These are phyloP conservation scores for Tephrocybe sp. DNA, from an alignment of 768 basidiomycete species.

Conservation along the genomic window DNA sequence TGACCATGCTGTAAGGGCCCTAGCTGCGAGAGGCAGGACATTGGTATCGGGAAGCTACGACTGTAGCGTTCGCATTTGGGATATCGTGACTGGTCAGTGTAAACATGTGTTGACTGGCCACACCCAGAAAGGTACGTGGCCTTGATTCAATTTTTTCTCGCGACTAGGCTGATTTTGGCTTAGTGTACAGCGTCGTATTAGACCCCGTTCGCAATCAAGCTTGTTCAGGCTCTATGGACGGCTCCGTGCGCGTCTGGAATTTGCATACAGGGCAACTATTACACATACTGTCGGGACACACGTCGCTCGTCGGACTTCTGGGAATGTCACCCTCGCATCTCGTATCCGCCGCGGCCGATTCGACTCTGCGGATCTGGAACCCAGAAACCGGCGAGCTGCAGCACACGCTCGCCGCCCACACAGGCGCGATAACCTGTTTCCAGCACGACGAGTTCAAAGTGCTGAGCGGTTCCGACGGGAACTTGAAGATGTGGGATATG, in stretches of 20 bases:
- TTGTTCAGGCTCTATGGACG: slow-evolving; percentile 98
- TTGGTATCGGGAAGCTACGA: slow-evolving; percentile 97
- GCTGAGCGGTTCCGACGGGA: slow-evolving; percentile 92
- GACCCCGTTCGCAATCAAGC: slow-evolving; percentile 85
- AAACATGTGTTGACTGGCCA: slow-evolving; percentile 83
- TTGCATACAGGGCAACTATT: slow-evolving; percentile 77
- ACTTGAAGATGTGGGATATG: slow-evolving; percentile 97
- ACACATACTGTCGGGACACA: slow-evolving; percentile 85
- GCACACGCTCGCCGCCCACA: slow-evolving; percentile 85
- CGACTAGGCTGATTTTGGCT: slow-evolving; percentile 1
- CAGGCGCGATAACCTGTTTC: slow-evolving; percentile 99
- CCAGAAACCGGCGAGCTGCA: slow-evolving; percentile 77
- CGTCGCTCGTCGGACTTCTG: slow-evolving; percentile 90
- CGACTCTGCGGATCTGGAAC: slow-evolving; percentile 93
- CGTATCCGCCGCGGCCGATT: slow-evolving; percentile 96
- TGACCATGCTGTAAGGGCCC: slow-evolving; percentile 85
- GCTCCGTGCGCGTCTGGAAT: slow-evolving; percentile 95
- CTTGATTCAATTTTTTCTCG: not conserved
- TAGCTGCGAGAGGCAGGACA: slow-evolving; percentile 87
- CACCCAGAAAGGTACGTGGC: slow-evolving; percentile 77
- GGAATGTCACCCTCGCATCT: slow-evolving; percentile 87
- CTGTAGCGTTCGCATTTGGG: slow-evolving; percentile 93
- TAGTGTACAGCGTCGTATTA: slow-evolving; percentile 94
- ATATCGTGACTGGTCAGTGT: slow-evolving; percentile 79
- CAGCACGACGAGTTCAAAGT: slow-evolving; percentile 99